A percentile compares a stretch with the other conserved stretches of the same genome.
Conservation (phyloP, 129 eudicot species). For the Flaveria sonorensis region DNA sequence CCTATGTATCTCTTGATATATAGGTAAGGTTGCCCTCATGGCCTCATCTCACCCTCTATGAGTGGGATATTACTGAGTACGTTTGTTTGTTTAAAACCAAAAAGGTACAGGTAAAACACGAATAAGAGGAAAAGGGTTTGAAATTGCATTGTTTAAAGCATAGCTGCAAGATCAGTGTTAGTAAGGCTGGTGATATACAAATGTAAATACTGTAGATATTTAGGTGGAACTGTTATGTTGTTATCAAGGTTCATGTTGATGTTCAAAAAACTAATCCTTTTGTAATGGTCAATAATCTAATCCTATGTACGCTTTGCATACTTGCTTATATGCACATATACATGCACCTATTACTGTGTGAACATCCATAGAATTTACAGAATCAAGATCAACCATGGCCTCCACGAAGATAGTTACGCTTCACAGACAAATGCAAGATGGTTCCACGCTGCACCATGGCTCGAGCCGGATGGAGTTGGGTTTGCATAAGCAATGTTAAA, state of each 20-base stretch:
- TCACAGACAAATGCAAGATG: not conserved
- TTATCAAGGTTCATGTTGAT: conserved; percentile 25
- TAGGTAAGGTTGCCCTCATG: too few species aligned
- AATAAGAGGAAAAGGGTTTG: conserved; percentile 20
- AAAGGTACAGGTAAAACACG: conserved; percentile 18
- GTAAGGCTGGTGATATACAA: conserved; percentile 22
- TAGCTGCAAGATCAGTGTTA: conserved; percentile 14
- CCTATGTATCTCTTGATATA: too few species aligned
- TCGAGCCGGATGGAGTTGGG: conserved; percentile 12
- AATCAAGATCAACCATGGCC: conserved; percentile 5
- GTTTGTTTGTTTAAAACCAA: not conserved
- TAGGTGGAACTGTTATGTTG: conserved; percentile 31
- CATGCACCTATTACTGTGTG: conserved; percentile 11
- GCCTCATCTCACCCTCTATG: too few species aligned
- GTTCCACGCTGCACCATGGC: conserved; percentile 13
- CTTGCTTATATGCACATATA: not conserved
- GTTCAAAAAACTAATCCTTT: conserved; percentile 31
- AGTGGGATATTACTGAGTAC: too few species aligned
- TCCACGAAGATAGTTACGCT: conserved; percentile 17
- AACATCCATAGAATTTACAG: conserved; percentile 7
- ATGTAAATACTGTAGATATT: conserved; percentile 38
- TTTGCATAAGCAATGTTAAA: not conserved
- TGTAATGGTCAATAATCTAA: conserved; percentile 29
- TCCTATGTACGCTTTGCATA: not conserved
- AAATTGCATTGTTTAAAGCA: not conserved